Conservation (phyloP, 73 alveolate genomes). For the Vitrella brassicaformis region DNA sequence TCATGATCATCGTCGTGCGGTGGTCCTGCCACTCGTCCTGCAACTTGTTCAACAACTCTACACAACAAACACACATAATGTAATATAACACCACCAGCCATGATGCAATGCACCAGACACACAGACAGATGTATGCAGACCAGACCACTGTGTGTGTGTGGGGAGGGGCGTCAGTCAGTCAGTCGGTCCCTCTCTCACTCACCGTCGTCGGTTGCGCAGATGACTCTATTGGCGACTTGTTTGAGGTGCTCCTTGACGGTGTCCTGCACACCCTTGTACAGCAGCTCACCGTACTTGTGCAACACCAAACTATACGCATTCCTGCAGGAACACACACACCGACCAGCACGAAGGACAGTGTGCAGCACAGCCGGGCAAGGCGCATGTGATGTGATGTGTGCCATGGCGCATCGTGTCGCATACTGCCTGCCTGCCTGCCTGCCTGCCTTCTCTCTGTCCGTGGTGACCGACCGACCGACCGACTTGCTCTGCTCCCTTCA, state of each 20-base stretch:
- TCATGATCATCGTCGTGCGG: slow-evolving; percentile 49
- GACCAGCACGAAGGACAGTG: background rate
- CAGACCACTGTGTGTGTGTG: background rate
- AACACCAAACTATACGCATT: slow-evolving; percentile 52
- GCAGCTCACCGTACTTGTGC: slow-evolving; percentile 58
- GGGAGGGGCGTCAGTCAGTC: background rate
- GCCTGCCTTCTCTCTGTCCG: too few relatives aligned
- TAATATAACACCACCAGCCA: too few relatives aligned
- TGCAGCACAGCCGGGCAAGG: background rate
- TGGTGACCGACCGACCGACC: too few relatives aligned
- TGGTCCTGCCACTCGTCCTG: slow-evolving; percentile 51
- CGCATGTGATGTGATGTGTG: background rate
- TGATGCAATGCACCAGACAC: background rate
- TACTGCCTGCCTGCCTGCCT: too few relatives aligned
- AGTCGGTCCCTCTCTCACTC: slow-evolving; percentile 6
- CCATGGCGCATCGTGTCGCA: background rate
- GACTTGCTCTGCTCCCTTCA: background rate
- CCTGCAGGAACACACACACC: slow-evolving; percentile 18
- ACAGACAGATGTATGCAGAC: background rate
- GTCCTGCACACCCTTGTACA: slow-evolving; percentile 54
- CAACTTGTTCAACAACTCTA: slow-evolving; percentile 17
- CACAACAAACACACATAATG: background rate
- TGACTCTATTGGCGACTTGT: too few relatives aligned
- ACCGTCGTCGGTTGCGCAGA: too few relatives aligned
- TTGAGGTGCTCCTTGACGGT: slow-evolving; percentile 1